Evolutionary conservation across 2,329 filamentous ascomycete species (phyloP).

Genomic region (Fonsecaea multimorphosa): DNA sequence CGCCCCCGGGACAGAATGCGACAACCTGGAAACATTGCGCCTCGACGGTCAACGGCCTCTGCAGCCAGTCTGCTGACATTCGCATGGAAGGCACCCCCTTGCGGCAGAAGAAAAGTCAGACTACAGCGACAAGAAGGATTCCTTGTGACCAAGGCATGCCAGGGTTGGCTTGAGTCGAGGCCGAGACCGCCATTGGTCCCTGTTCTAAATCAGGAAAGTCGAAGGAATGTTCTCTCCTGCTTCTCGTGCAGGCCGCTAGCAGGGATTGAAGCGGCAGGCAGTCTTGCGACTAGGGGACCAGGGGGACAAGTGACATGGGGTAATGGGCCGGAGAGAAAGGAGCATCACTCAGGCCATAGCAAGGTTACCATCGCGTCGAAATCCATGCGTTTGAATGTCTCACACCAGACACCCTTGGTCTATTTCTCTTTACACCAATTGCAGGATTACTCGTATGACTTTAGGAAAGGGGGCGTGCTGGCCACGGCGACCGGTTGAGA

Average conservation of each 20-base stretch:
- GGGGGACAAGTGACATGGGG: background rate
- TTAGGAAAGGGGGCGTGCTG: background rate
- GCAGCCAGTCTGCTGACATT: background rate
- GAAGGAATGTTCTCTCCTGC: slow-evolving; percentile 16
- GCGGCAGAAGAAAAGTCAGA: slow-evolving; percentile 6
- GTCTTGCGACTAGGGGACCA: slow-evolving; percentile 11
- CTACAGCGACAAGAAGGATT: background rate
- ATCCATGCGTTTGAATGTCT: background rate
- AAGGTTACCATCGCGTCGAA: slow-evolving; percentile 1
- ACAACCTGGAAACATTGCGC: background rate
- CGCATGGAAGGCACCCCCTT: background rate
- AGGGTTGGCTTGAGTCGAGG: background rate
- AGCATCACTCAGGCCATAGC: background rate
- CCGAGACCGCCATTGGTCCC: background rate
- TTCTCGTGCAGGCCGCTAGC: slow-evolving; percentile 11
- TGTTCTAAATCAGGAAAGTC: slow-evolving; percentile 14
- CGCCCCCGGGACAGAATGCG: background rate
- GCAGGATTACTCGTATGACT: background rate
- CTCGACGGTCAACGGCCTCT: background rate
- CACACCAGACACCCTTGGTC: background rate
- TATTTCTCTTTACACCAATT: background rate
- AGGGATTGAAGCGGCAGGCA: background rate
- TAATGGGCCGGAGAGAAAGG: background rate
- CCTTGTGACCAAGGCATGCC: background rate
- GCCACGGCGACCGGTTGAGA: background rate